phyloP scores from a whole-genome alignment of 179 eudicot species.

The Beta lomatogona region DNA sequence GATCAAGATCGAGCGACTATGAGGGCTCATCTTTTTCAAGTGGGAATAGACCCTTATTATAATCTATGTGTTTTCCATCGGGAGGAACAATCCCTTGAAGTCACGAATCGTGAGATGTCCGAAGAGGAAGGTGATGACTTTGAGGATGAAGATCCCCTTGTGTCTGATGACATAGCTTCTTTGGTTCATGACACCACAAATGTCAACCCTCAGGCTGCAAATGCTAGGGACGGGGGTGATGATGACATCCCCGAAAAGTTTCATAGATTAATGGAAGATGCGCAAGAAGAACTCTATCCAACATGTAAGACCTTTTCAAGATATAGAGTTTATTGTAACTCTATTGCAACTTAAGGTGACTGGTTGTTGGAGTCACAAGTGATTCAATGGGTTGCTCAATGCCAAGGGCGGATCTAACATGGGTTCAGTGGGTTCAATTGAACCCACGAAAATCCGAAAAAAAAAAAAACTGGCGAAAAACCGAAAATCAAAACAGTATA shows the following conservation, averaged over 20 bases:
- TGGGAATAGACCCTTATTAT: background rate
- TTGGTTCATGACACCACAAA: background rate
- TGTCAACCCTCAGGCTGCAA: background rate
- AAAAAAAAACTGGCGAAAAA: no score
- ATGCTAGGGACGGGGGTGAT: no score
- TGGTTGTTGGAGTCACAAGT: background rate
- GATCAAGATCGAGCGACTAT: background rate
- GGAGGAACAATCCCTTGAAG: background rate
- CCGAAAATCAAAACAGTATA: no score
- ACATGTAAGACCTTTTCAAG: background rate
- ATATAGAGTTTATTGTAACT: background rate
- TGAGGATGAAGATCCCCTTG: no score
- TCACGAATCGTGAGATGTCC: no score
- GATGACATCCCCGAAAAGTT: background rate
- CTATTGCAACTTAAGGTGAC: background rate
- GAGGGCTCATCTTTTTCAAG: background rate
- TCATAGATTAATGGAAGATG: constrained; percentile 1
- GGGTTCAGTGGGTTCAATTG: no score
- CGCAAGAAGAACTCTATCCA: background rate
- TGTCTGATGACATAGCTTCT: background rate
- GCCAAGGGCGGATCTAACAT: no score
- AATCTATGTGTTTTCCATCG: background rate
- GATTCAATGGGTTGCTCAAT: background rate
- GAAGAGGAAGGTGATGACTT: background rate
- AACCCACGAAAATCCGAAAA: no score